Percentiles rank a stretch among this genome's conserved stretches.
Evolutionary conservation across 2,329 filamentous ascomycete genomes (phyloP).

Genomic region (Didymella segeticola): DNA sequence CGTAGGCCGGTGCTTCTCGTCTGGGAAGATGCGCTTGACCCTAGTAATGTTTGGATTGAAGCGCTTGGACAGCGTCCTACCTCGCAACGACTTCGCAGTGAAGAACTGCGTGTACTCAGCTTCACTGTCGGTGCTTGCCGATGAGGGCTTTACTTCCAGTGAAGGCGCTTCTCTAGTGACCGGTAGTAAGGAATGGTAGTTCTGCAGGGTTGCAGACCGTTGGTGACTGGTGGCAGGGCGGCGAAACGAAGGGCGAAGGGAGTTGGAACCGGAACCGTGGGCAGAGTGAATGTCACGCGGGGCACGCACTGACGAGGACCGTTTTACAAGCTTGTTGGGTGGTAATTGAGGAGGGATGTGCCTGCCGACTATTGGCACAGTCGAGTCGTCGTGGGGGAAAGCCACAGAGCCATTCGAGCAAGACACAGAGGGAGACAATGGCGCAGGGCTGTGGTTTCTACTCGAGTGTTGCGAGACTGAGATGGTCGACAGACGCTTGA

Average conservation of each 20-base stretch:
- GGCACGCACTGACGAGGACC: constrained; percentile 64
- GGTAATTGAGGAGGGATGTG: constrained; percentile 53
- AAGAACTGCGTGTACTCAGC: constrained; percentile 49
- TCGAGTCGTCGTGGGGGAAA: constrained; percentile 61
- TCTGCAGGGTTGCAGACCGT: constrained; percentile 73
- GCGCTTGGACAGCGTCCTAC: constrained; percentile 50
- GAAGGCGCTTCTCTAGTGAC: constrained; percentile 35
- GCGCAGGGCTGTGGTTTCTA: constrained; percentile 67
- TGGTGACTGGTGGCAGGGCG: constrained; percentile 82
- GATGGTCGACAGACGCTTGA: constrained; percentile 72
- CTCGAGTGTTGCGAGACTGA: constrained; percentile 71
- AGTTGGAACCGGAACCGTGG: constrained; percentile 63
- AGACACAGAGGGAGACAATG: constrained; percentile 69
- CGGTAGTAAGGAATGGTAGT: constrained; percentile 50
- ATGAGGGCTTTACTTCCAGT: constrained; percentile 25
- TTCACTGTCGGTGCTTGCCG: constrained; percentile 34
- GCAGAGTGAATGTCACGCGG: constrained; percentile 51
- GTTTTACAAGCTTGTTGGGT: constrained; percentile 81
- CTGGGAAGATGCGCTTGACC: constrained; percentile 55
- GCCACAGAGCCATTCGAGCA: constrained; percentile 66
- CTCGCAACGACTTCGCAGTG: constrained; percentile 43
- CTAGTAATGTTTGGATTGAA: constrained; percentile 48
- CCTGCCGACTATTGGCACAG: constrained; percentile 66
- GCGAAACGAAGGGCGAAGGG: constrained; percentile 70
- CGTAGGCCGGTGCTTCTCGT: constrained; percentile 54